Evolutionary conservation across 257 asterid species (phyloP), one percentile per base, ranked within the genome.

Genomic region (Craterostigma plantagineum): DNA sequence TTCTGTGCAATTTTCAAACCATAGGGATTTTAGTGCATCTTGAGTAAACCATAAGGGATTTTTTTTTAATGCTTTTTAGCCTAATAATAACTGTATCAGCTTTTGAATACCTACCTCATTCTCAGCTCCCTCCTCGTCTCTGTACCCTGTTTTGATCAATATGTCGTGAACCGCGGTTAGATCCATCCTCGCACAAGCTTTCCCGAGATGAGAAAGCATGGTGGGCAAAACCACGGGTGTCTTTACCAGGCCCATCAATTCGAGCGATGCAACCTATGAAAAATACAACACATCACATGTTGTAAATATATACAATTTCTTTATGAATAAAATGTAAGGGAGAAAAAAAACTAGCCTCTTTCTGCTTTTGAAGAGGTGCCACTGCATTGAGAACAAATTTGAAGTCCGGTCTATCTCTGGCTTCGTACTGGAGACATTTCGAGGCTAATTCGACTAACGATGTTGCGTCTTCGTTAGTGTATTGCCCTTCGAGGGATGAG

Each of bases 81-180:
- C n/a, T n/a, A n/a, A n/a, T n/a, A n/a, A n/a, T n/a, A n/a, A n/a
- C n/a, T n/a, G n/a, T n/a, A n/a, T 23, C 7, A 35, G 41, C 73
- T 68, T 23, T 23, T n/a, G n/a, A n/a, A n/a, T n/a, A n/a, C n/a
- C n/a, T 56, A 86, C 97, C 97, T 86, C 97, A 45, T 78, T 86
- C 45, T 86, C 97, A 13, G 95, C 90, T 36, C 97, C 95, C 69
- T 86, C 97, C 55, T 86, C 97, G 8, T 86, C 97, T 65, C 63
- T 86, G 49, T 86, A 86, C 11, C 97, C 94, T 0, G 97, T 86
- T 76, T 86, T 86, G 48, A 81, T 93, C 66, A 86, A 56, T 58
- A 86, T 78, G 42, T 86, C 97, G 60, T 86, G 95, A 16, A 82
- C 80, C 6, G 93, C 90, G 15, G 92, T 78, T 47, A 86, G 95